phyloP scores from a whole-genome alignment of 2,329 filamentous ascomycete genomes.

The Venturia carpophila region DNA sequence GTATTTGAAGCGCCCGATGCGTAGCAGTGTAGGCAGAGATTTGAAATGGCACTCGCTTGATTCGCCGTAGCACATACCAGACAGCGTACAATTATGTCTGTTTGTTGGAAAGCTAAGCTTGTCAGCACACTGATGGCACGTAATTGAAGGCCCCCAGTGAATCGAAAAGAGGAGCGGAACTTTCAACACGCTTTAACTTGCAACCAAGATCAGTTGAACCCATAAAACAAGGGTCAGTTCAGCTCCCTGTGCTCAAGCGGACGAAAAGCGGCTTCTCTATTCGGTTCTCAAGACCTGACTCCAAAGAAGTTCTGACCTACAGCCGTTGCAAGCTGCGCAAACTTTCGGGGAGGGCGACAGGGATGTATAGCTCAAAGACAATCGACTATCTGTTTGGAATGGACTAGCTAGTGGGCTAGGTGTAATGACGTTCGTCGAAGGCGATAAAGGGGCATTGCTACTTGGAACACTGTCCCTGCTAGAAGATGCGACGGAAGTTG shows the following conservation, averaged over 20 bases:
- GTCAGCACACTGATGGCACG: neutral
- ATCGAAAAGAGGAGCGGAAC: neutral
- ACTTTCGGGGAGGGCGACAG: neutral
- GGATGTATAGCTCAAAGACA: neutral
- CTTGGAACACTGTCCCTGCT: neutral
- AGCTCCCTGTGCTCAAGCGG: neutral
- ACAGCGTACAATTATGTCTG: neutral
- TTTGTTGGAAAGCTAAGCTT: neutral
- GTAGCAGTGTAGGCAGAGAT: slow-evolving; percentile 12
- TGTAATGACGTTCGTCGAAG: neutral
- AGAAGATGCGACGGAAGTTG: neutral
- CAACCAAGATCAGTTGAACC: neutral
- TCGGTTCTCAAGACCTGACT: neutral
- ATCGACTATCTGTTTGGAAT: neutral
- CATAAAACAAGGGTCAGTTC: neutral
- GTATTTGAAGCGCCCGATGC: neutral
- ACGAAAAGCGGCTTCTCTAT: neutral
- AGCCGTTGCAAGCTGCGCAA: neutral
- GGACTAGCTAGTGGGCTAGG: slow-evolving; percentile 3
- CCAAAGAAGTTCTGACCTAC: neutral
- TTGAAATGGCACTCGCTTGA: neutral
- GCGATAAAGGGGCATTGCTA: neutral
- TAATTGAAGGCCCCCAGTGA: neutral
- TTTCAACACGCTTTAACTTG: neutral
- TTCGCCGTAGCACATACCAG: slow-evolving; percentile 10